Evolutionary conservation across 352 stramenopile species (phyloP), one percentile per base, ranked within the genome.

Genomic region (Phytophthora pistaciae): DNA sequence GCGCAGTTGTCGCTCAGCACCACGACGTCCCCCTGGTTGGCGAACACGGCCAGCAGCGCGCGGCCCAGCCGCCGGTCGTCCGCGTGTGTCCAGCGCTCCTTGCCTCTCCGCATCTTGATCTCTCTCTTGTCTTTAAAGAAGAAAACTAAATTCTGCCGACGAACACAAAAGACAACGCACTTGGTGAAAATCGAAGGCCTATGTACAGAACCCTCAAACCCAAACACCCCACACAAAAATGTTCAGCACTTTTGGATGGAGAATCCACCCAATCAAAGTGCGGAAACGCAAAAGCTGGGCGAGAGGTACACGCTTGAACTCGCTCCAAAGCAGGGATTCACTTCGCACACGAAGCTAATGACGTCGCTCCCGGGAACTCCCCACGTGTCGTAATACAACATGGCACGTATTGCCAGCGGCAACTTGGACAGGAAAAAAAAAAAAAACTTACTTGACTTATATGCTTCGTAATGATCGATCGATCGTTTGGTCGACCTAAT

Each of bases 11-110:
- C 68, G 52, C 72, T 79, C 13, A 72, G 56, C 61, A 79, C 49
- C 9, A 77, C 60, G 0, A 42, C 56, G 3, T 79, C 63, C 23
- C 68, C 72, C 3, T 68, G 59, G 23, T 38, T 66, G 40, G 53
- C 59, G 52, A 74, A 79, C 49, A 79, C 72, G 13, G 48, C 63
- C 42, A 79, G 64, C 33, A 79, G 29, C 13, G 72, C 72, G 27
- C 64, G 68, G 20, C 63, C 63, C 48, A 79, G 60, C 13, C 72
- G 72, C 56, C 70, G 64, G 52, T 79, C 72, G 59, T 79, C 72
- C 27, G 58, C 72, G 16, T 79, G 68, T 48, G 72, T 77, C 72
- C 72, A 79, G 36, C 72, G 72, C 21, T 79, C 63, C 27, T 79
- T 79, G 38, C 63, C 68, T 36, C 60, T 60, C 59, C 72, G 62